Evolutionary conservation across 2,329 filamentous ascomycete species (phyloP).

Genomic region (Annulohypoxylon truncatum): DNA sequence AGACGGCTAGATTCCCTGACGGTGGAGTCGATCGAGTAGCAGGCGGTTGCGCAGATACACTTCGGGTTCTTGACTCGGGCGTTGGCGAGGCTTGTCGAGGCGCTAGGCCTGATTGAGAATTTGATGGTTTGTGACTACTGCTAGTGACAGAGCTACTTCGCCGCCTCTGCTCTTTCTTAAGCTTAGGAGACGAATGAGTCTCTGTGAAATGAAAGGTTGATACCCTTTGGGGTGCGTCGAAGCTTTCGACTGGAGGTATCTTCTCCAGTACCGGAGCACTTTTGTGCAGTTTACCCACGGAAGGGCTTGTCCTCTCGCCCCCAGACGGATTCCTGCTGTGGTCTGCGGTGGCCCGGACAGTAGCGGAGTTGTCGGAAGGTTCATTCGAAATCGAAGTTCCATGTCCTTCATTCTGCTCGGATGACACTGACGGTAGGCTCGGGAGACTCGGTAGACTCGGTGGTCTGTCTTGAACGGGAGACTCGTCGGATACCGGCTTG

Average conservation of each 20-base stretch:
- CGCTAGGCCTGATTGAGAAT: slow-evolving; percentile 36
- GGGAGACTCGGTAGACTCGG: slow-evolving; percentile 36
- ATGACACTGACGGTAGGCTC: slow-evolving; percentile 19
- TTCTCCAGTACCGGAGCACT: slow-evolving; percentile 38
- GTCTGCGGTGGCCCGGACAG: slow-evolving; percentile 7
- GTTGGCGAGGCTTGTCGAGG: slow-evolving; percentile 45
- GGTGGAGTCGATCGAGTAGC: slow-evolving; percentile 42
- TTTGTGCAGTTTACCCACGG: slow-evolving; percentile 42
- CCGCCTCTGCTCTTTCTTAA: slow-evolving; percentile 45
- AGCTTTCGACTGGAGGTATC: slow-evolving; percentile 33
- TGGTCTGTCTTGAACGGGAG: slow-evolving; percentile 38
- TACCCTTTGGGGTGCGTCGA: slow-evolving; percentile 37
- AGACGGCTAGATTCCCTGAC: slow-evolving; percentile 51
- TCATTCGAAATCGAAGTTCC: slow-evolving; percentile 3
- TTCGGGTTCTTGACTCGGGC: slow-evolving; percentile 57
- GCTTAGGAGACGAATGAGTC: slow-evolving; percentile 43
- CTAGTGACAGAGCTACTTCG: slow-evolving; percentile 47
- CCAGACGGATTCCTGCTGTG: slow-evolving; percentile 37
- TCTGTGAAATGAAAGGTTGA: slow-evolving; percentile 45
- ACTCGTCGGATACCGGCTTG: slow-evolving; percentile 45
- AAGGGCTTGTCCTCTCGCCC: slow-evolving; percentile 16
- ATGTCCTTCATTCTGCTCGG: slow-evolving; percentile 22
- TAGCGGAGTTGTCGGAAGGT: slow-evolving; percentile 9
- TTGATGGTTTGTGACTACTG: slow-evolving; percentile 29
- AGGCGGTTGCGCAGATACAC: slow-evolving; percentile 61